Conservation (phyloP, 805 yeast species). For the Ogataea allantospora region DNA sequence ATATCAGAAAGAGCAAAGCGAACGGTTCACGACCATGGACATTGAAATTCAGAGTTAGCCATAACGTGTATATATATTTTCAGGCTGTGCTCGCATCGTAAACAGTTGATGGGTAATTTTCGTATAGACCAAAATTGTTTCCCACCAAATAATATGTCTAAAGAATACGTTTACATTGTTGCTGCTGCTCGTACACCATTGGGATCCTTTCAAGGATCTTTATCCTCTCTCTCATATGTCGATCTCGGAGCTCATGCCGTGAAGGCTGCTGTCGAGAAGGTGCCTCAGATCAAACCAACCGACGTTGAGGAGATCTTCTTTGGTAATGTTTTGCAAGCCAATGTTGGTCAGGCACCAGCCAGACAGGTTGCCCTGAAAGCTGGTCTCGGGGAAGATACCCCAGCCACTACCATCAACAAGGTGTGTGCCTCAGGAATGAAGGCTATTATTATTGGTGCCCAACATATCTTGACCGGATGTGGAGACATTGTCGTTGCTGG, state of each 20-base stretch:
- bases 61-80: background rate
- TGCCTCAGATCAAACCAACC: slow-evolving; percentile 73
- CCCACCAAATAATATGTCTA: slow-evolving; percentile 24
- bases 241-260: slow-evolving; percentile 95
- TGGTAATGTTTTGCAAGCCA: slow-evolving; percentile 91
- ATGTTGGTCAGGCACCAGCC: slow-evolving; percentile 96
- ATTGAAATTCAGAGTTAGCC: slow-evolving; percentile 34
- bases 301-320: slow-evolving; percentile 87
- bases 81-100: slow-evolving; percentile 3
- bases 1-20: slow-evolving; percentile 54
- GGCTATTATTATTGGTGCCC: slow-evolving; percentile 87
- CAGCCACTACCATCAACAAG: slow-evolving; percentile 90
- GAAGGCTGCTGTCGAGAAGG: slow-evolving; percentile 78
- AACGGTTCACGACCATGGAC: slow-evolving; percentile 26
- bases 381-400: slow-evolving; percentile 75
- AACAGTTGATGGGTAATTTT: slow-evolving; percentile 8
- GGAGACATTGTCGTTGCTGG: slow-evolving; percentile 95
- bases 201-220: slow-evolving; percentile 87
- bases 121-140: slow-evolving; percentile 7
- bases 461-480: slow-evolving; percentile 79
- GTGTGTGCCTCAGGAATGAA: slow-evolving; percentile 97
- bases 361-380: slow-evolving; percentile 94
- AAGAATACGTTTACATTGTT: slow-evolving; percentile 74
- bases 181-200: slow-evolving; percentile 92
- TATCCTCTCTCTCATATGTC: slow-evolving; percentile 70